Base-by-base conservation (phyloP, 192 early-diverging fungal genomes). In the Backusella luteola region DNA sequence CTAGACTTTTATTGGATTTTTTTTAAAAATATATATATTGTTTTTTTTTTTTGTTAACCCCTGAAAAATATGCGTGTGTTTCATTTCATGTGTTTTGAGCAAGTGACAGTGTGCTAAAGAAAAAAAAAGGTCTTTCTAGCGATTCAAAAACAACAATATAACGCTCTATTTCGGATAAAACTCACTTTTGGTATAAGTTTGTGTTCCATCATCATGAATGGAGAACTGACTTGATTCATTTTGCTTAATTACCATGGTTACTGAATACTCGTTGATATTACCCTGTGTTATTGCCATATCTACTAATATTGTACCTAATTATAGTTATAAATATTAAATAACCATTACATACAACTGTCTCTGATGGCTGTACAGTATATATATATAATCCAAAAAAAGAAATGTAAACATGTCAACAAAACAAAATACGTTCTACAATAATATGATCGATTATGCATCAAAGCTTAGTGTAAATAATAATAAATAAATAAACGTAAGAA, bases 321-420 rank as follows among this genome's bases (percentile, higher is more conserved):
- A 11, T n/a, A n/a, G n/a, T 39, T 39, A 2, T 39, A 39, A 39
- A 8, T 12, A 39, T 39, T 11, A 39, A 39, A 3, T 12, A 39
- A 39, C 11, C 11, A 39, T 44, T 5, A 12, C 19, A 49, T 49
- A 19, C 19, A 4, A 49, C 19, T 49, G 32, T 17, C 6, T 49
- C 6, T 49, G 32, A 32, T 32, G 32, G 32, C 32, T 32, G 32
- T 32, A 32, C 32, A 32, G 0, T 49, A 49, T 49, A 49, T 49
- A 49, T 19, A 49, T 3, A n/a, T 4, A n/a, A 49, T 14, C 53
- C 21, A 26, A 59, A 59, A 59, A 59, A 26, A 63, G 56, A 19
- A 56, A 23, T 56, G n/a, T 56, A 23, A 56, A 23, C n/a, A 56
- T 56, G 53, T 63, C 56, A 63, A 63, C 56, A 63, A 63, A 63